Conservation (phyloP, 1,284 basidiomycete genomes). For the Microbotryomycetes sp. region DNA sequence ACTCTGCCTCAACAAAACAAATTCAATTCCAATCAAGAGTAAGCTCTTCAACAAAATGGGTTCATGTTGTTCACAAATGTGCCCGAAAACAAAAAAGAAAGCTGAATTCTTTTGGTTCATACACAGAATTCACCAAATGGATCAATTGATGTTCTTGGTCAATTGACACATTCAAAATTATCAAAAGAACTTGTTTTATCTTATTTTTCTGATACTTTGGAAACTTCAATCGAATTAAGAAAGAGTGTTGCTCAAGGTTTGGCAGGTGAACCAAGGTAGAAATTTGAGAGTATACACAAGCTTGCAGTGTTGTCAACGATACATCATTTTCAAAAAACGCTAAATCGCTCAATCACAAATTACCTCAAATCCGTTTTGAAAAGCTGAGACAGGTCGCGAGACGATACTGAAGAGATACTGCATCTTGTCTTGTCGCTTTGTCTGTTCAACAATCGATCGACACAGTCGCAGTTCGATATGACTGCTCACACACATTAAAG, state of each 20-base stretch:
- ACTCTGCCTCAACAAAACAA: slow-evolving; percentile 4
- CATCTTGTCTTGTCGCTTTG: too few species aligned
- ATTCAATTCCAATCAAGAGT: slow-evolving; percentile 18
- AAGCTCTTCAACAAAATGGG: not conserved
- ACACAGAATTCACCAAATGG: slow-evolving; percentile 5
- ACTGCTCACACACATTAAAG: too few species aligned
- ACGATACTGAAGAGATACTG: too few species aligned
- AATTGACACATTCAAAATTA: slow-evolving; percentile 12
- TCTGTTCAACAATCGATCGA: too few species aligned
- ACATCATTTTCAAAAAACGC: too few species aligned
- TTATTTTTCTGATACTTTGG: slow-evolving; percentile 23
- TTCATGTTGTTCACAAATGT: not conserved
- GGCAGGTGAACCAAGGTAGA: slow-evolving; percentile 8
- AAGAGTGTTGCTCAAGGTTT: slow-evolving; percentile 24
- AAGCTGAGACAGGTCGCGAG: too few species aligned
- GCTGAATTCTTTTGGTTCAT: not conserved
- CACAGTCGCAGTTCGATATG: too few species aligned
- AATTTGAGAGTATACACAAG: not conserved
- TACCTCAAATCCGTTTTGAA: too few species aligned
- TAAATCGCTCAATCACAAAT: too few species aligned
- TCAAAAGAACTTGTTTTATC: slow-evolving; percentile 22
- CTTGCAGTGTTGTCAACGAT: too few species aligned
- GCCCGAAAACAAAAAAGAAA: not conserved
- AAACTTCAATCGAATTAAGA: slow-evolving; percentile 20
- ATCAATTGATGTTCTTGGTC: slow-evolving; percentile 11